Evolutionary conservation across 2,329 filamentous ascomycete genomes (phyloP), one percentile per base, ranked within the genome.

Genomic region (Aplosporella prunicola): DNA sequence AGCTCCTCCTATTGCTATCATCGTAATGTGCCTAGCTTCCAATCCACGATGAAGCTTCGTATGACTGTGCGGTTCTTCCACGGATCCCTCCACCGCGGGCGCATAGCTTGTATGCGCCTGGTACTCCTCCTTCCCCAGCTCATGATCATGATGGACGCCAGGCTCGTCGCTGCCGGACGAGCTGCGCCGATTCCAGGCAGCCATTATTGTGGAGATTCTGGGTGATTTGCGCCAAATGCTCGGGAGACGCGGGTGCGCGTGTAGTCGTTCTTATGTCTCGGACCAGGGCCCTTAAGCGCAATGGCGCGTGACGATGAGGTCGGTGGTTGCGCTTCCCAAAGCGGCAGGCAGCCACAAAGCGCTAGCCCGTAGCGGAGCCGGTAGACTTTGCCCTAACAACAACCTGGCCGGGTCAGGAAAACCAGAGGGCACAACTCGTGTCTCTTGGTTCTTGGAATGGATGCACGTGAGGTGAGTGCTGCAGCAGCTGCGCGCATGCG

Each of bases 1-100:
- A 44, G 81, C 80, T 56, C 82, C 82, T 51, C 80, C 81, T 42
- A 85, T 81, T 47, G 81, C 81, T 60, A 76, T 76, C 72, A 76
- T 76, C 49, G 69, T 68, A 39, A 75, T 69, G 43, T 74, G 71
- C 32, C 71, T 60, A 23, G 69, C 67, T 44, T 68, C 66, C 15
- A 75, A 60, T 29, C 68, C 69, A 46, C 71, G 67, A 44, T 71
- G 67, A 31, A 74, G 58, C 43, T 64, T 35, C n/a, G n/a, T n/a
- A n/a, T n/a, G n/a, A n/a, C n/a, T n/a, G 10, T 39, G 20, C 13
- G 20, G 32, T 14, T 43, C 36, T 10, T 2, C 23, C 16, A 20
- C 31, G 9, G 30, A 7, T n/a, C 17, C 11, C 9, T 41, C 26
- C 10, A 31, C 34, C 17, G 29, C 17, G 6, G 39, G 26, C 10